Evolutionary conservation across 2,329 filamentous ascomycete genomes (phyloP).

Genomic region (Madurella mycetomatis): DNA sequence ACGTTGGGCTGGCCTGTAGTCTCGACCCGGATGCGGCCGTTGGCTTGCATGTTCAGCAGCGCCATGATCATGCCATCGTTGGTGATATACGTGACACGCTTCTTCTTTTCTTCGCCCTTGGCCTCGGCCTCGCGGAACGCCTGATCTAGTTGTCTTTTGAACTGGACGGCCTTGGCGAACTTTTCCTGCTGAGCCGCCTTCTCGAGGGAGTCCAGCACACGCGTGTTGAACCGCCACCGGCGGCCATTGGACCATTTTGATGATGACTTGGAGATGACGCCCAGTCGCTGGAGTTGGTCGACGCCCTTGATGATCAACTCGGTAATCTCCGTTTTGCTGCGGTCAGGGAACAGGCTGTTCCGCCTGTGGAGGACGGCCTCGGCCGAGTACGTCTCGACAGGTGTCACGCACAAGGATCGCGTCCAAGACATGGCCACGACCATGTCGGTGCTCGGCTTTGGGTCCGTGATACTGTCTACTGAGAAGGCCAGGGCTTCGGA

Average conservation of each 20-base stretch:
- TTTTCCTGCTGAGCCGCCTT: conserved; percentile 53
- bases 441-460: conserved; percentile 25
- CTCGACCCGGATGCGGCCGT: conserved; percentile 51
- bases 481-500: conserved; percentile 42
- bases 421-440: conserved; percentile 55
- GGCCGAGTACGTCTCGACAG: conserved; percentile 44
- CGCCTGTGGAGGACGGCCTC: conserved; percentile 49
- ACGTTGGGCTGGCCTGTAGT: conserved; percentile 55
- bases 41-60: conserved; percentile 59
- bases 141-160: conserved; percentile 57
- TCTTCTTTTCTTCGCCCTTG: conserved; percentile 21
- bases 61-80: conserved; percentile 64
- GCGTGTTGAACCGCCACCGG: conserved; percentile 59
- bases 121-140: conserved; percentile 42
- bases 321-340: conserved; percentile 37
- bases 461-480: conserved; percentile 18
- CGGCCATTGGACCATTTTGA: conserved; percentile 54
- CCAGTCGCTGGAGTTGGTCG: conserved; percentile 43
- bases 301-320: conserved; percentile 46
- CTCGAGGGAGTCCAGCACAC: conserved; percentile 52
- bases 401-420: conserved; percentile 54
- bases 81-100: conserved; percentile 50
- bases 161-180: conserved; percentile 53
- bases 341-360: conserved; percentile 40
- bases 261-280: conserved; percentile 57